Conservation (phyloP, 1,284 basidiomycete species). For the Omphalotus olearius region DNA sequence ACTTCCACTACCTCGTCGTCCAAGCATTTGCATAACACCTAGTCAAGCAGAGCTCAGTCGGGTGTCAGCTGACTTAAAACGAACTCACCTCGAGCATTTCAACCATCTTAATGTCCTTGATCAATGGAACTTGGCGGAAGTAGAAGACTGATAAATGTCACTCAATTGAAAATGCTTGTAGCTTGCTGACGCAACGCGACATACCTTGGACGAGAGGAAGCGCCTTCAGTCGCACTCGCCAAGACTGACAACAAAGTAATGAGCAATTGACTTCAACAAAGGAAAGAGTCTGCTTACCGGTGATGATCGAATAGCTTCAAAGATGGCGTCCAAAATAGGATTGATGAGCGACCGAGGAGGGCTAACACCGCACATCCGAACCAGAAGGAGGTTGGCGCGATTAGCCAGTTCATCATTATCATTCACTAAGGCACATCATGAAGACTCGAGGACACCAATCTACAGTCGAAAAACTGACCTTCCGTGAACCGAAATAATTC, state of each 20-base stretch:
- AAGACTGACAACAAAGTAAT: slow-evolving; percentile 44
- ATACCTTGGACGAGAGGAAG: slow-evolving; percentile 73
- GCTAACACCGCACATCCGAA: slow-evolving; percentile 72
- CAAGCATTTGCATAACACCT: slow-evolving; percentile 66
- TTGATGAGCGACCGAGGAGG: slow-evolving; percentile 56
- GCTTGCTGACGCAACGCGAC: background rate
- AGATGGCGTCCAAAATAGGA: slow-evolving; percentile 58
- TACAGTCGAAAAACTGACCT: slow-evolving; percentile 30
- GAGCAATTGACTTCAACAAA: background rate
- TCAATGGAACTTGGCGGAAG: slow-evolving; percentile 66
- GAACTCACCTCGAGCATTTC: slow-evolving; percentile 59
- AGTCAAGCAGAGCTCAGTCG: slow-evolving; percentile 6
- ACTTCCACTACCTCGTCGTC: slow-evolving; percentile 76
- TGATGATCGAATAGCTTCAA: slow-evolving; percentile 61
- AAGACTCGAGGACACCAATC: background rate
- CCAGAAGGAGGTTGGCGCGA: slow-evolving; percentile 55
- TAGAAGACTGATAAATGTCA: slow-evolving; percentile 52
- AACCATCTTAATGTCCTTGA: slow-evolving; percentile 57
- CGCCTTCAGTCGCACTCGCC: slow-evolving; percentile 68
- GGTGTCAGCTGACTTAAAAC: background rate
- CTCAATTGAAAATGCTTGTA: background rate
- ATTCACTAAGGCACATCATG: slow-evolving; percentile 40
- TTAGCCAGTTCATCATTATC: slow-evolving; percentile 67
- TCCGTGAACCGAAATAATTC: slow-evolving; percentile 72
- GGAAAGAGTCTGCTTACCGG: slow-evolving; percentile 38